Conservation (phyloP, 2,329 filamentous ascomycete species). For the Fusarium nematophilum region DNA sequence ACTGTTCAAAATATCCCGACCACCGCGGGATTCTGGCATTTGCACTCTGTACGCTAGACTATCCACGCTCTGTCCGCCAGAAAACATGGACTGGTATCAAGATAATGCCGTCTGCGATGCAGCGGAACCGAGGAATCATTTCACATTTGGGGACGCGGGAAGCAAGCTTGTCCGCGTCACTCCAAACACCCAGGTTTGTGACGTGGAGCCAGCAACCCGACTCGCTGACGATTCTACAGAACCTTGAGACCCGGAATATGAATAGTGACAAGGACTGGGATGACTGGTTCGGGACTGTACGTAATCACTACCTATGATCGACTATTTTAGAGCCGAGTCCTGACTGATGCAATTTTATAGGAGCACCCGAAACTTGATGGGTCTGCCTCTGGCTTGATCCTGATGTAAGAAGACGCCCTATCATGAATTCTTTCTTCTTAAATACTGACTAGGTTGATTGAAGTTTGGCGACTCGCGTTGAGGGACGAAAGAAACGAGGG, state of each 20-base stretch:
- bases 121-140: background rate
- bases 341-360: background rate
- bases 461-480: background rate
- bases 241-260: slow-evolving; percentile 6
- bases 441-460: background rate
- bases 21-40: too few species aligned
- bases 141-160: background rate
- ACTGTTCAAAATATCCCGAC: too few species aligned
- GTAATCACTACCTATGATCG: background rate
- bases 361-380: slow-evolving; percentile 6
- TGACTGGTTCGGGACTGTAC: slow-evolving; percentile 4
- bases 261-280: background rate
- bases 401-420: background rate
- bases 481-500: background rate
- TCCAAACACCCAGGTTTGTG: background rate
- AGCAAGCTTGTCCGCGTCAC: background rate
- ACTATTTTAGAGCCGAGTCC: too few species aligned
- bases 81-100: slow-evolving; percentile 21
- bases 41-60: too few species aligned
- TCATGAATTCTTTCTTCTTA: too few species aligned
- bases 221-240: background rate
- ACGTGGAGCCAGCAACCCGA: fast-evolving
- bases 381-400: background rate
- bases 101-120: slow-evolving; percentile 1
- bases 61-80: too few species aligned